Percentiles rank a stretch among this genome's conserved stretches.
These are phyloP conservation scores for Phytophthora hibernalis DNA, from an alignment of 352 stramenopile genomes.

Conservation along the genomic window DNA sequence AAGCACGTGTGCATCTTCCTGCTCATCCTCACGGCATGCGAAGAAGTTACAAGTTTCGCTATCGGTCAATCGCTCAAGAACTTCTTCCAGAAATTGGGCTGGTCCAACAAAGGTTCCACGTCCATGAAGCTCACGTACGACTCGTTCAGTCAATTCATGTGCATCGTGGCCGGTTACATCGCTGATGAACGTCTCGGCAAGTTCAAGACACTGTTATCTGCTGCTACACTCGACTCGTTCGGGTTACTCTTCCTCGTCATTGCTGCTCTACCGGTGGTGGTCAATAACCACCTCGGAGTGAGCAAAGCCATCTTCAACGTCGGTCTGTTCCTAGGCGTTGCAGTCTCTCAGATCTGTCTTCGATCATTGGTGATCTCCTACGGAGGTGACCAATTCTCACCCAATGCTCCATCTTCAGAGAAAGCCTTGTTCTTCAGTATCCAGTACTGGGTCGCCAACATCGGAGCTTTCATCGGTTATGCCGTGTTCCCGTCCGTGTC, in stretches of 20 bases:
- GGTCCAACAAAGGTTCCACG: slow-evolving; percentile 56
- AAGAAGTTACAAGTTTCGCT: slow-evolving; percentile 64
- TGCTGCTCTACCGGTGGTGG: slow-evolving; percentile 42
- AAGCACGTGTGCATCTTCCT: slow-evolving; percentile 64
- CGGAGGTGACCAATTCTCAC: slow-evolving; percentile 68
- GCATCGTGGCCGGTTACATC: slow-evolving; percentile 66
- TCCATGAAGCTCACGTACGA: slow-evolving; percentile 74
- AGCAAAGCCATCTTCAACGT: slow-evolving; percentile 58
- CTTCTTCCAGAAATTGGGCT: slow-evolving; percentile 67
- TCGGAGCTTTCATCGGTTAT: slow-evolving; percentile 77
- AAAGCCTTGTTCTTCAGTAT: slow-evolving; percentile 82
- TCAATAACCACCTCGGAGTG: slow-evolving; percentile 34
- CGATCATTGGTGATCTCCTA: slow-evolving; percentile 70
- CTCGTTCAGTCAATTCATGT: slow-evolving; percentile 67
- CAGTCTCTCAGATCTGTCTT: slow-evolving; percentile 53
- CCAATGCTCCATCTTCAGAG: slow-evolving; percentile 39
- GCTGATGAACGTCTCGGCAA: slow-evolving; percentile 62
- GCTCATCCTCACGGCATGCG: slow-evolving; percentile 46
- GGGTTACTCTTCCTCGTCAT: slow-evolving; percentile 58
- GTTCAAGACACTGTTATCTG: slow-evolving; percentile 34
- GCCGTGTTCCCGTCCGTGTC: slow-evolving; percentile 76
- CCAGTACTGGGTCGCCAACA: slow-evolving; percentile 87
- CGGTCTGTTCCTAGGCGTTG: slow-evolving; percentile 57
- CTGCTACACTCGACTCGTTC: slow-evolving; percentile 47
- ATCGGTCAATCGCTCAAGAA: slow-evolving; percentile 67